Percentiles rank a stretch among this genome's conserved stretches.
Conservation (phyloP, 2,329 filamentous ascomycete genomes). For the Epichloe aotearoae region DNA sequence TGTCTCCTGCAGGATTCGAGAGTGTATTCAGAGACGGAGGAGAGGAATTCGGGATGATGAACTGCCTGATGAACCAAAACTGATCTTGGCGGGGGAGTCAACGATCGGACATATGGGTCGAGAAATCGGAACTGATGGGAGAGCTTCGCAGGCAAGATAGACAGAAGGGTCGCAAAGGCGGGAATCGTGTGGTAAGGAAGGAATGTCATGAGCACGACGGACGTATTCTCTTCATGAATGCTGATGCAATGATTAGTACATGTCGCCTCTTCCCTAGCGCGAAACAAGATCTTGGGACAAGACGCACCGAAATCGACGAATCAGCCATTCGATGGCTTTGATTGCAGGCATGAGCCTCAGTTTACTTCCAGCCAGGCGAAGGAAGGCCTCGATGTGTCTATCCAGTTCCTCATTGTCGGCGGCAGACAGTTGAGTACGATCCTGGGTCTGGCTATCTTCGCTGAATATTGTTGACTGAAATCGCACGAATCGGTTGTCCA, state of each 20-base stretch:
- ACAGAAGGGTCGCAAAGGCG: conserved; percentile 73
- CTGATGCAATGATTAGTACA: conserved; percentile 29
- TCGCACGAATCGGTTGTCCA: conserved; percentile 65
- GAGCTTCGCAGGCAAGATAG: conserved; percentile 67
- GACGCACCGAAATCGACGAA: conserved; percentile 72
- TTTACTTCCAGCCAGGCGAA: conserved; percentile 64
- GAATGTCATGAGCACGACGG: conserved; percentile 67
- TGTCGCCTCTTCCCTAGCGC: not conserved
- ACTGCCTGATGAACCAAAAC: conserved; percentile 74
- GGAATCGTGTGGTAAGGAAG: conserved; percentile 83
- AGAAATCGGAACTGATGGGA: conserved; percentile 72
- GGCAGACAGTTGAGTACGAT: conserved; percentile 71
- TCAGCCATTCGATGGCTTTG: conserved; percentile 88
- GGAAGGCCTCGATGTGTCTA: conserved; percentile 63
- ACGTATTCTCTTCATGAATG: conserved; percentile 83
- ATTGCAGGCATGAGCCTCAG: conserved; percentile 76
- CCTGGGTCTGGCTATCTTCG: conserved; percentile 81
- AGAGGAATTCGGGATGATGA: conserved; percentile 63
- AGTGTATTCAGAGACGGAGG: conserved; percentile 65
- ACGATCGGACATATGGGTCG: conserved; percentile 68
- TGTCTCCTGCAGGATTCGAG: conserved; percentile 57
- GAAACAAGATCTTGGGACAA: not conserved
- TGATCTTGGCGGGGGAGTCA: conserved; percentile 68
- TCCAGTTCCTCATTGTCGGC: conserved; percentile 75
- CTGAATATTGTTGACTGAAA: conserved; percentile 79